phyloP scores from a whole-genome alignment of 129 eudicot species.

The Rutidosis leptorrhynchoides region DNA sequence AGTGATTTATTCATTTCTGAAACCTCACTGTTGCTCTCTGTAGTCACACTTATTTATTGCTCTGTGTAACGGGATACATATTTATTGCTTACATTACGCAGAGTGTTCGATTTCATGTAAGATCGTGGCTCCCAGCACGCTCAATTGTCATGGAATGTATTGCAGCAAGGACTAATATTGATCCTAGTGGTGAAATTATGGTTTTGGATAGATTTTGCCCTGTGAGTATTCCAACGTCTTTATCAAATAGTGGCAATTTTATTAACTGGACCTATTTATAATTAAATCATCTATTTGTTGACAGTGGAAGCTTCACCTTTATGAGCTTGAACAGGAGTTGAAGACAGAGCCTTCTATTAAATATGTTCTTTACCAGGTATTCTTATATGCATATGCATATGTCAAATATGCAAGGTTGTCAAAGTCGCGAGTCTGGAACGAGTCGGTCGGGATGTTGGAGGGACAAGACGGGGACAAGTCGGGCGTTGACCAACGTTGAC shows the following conservation, averaged over 20 bases:
- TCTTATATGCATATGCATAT: background rate
- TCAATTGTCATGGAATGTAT: slow-evolving; percentile 83
- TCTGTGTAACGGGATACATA: background rate
- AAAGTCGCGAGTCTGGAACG: too few species aligned
- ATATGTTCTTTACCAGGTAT: slow-evolving; percentile 80
- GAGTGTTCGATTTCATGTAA: slow-evolving; percentile 68
- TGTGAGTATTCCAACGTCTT: slow-evolving; percentile 41
- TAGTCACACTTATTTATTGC: background rate
- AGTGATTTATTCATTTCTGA: slow-evolving; percentile 26
- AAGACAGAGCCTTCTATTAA: slow-evolving; percentile 72
- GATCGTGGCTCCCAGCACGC: slow-evolving; percentile 93
- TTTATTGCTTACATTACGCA: slow-evolving; percentile 22
- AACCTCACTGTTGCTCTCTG: background rate
- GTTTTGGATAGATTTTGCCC: slow-evolving; percentile 74
- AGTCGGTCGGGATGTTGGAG: too few species aligned
- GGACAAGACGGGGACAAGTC: too few species aligned
- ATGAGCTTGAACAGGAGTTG: slow-evolving; percentile 89
- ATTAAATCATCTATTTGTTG: background rate
- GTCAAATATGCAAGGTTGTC: background rate
- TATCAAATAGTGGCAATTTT: background rate
- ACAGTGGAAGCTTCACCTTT: slow-evolving; percentile 96
- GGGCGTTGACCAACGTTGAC: too few species aligned
- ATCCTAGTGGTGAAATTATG: slow-evolving; percentile 92
- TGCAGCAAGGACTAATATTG: slow-evolving; percentile 54
- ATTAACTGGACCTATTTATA: background rate